A percentile compares a stretch with the other conserved stretches of the same genome.
Conservation (phyloP, 1,284 basidiomycete species). For the Puccinia polysora region DNA sequence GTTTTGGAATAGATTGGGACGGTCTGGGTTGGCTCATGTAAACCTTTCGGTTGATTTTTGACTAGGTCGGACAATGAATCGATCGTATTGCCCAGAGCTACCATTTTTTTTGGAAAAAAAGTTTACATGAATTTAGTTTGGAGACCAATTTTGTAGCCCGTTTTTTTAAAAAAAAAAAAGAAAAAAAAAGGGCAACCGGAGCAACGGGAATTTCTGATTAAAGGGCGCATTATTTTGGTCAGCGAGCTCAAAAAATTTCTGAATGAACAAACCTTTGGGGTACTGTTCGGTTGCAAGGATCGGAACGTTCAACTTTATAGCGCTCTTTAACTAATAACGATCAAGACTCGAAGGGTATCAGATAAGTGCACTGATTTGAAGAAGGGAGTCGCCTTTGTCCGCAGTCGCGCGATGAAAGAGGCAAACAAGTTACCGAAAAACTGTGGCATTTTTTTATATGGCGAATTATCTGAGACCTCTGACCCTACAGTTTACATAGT, state of each 20-base stretch:
- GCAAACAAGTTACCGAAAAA: too few relatives aligned
- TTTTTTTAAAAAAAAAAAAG: too few relatives aligned
- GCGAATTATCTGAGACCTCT: too few relatives aligned
- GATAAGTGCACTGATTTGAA: too few relatives aligned
- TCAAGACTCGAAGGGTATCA: not conserved
- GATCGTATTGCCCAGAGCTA: slow-evolving; percentile 43
- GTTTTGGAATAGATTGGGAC: slow-evolving; percentile 47
- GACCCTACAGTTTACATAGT: too few relatives aligned
- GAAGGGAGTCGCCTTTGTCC: not conserved
- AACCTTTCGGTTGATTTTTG: not conserved
- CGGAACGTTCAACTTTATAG: slow-evolving; percentile 48
- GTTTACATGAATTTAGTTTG: slow-evolving; percentile 17
- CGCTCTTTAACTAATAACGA: slow-evolving; percentile 45
- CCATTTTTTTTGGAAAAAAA: slow-evolving; percentile 45
- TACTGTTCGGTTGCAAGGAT: slow-evolving; percentile 51
- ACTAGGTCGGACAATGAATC: not conserved
- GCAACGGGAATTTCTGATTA: slow-evolving; percentile 44
- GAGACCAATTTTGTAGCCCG: not conserved
- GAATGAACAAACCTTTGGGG: slow-evolving; percentile 47
- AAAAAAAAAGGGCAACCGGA: too few relatives aligned
- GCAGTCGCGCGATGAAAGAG: too few relatives aligned
- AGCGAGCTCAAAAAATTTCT: too few relatives aligned
- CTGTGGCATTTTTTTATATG: too few relatives aligned
- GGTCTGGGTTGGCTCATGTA: not conserved
- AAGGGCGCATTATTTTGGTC: not conserved